Conservation (phyloP, 192 early-diverging fungal genomes). For the Fimicolochytrium jonesii region DNA sequence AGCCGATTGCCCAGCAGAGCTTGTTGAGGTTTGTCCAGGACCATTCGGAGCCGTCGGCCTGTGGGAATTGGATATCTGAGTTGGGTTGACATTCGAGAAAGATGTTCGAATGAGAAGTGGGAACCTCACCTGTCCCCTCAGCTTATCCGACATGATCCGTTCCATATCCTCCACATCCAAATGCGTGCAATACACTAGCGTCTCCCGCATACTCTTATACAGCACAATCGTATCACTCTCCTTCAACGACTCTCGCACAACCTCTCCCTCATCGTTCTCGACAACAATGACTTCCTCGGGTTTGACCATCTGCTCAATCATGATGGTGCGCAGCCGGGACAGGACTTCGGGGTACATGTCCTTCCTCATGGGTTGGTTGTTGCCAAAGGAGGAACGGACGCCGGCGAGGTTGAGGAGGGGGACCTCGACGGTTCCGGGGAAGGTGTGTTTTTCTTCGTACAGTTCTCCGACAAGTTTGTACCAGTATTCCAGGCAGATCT, state of each 20-base stretch:
- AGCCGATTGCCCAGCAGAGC: conserved; percentile 99
- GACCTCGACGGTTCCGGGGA: conserved; percentile 47
- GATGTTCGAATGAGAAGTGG: conserved; percentile 6
- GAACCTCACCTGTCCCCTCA: conserved; percentile 70
- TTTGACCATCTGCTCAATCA: conserved; percentile 99
- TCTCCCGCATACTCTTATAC: conserved; percentile 98
- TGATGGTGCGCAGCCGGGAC: conserved; percentile 81
- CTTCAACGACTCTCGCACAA: conserved; percentile 95
- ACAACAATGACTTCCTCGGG: conserved; percentile 98
- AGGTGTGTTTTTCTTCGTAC: conserved; percentile 76
- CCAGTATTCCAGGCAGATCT: conserved; percentile 98
- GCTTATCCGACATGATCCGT: conserved; percentile 91
- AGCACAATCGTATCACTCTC: conserved; percentile 97
- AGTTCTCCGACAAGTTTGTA: conserved; percentile 82
- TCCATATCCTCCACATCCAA: conserved; percentile 93
- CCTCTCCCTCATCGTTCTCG: conserved; percentile 99
- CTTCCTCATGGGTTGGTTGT: conserved; percentile 52
- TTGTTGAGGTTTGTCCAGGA: conserved; percentile 97
- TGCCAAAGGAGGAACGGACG: conserved; percentile 18
- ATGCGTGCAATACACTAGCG: conserved; percentile 95
- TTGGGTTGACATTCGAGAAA: not conserved
- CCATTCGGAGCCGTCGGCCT: conserved; percentile 96
- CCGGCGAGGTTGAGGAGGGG: conserved; percentile 62
- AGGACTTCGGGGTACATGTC: conserved; percentile 82
- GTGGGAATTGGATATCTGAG: not conserved